Evolutionary conservation across 2,329 filamentous ascomycete genomes (phyloP), one percentile per base, ranked within the genome.

Genomic region (Coleophoma cylindrospora): DNA sequence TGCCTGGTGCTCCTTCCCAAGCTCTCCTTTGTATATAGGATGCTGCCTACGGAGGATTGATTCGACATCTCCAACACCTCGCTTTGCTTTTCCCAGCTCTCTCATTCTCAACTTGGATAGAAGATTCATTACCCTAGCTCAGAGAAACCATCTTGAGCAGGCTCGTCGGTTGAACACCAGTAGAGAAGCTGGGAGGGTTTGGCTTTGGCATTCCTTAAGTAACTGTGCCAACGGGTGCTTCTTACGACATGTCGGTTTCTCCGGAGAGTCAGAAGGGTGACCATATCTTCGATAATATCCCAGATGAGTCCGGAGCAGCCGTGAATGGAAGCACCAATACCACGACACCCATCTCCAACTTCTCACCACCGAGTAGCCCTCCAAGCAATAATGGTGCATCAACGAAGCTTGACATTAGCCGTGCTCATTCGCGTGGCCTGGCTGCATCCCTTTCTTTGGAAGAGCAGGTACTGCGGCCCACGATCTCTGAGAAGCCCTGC

Each of bases 361-460:
- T 61, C 14, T 62, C 57, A 22, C 57, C 57, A 47, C 60, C 61
- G 19, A 54, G 54, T 19, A 63, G 56, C 46, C 61, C 57, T 27
- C 27, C 45, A 17, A 53, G 40, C 19, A 61, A 59, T 38, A 55
- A 51, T 40, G 48, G 51, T 34, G 47, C 36, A 15, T 44, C 54
- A n/a, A 48, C 17, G n/a, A 50, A 54, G 33, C 22, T 48, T 3
- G 40, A 52, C 14, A 57, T 60, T 43, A 50, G 51, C 13, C 55
- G 57, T 50, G 49, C 53, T 13, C 57, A 55, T 49, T 50, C 61
- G 40, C 55, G 57, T 36, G 49, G 22, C 22, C 49, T 63, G 41
- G 63, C 63, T 41, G 57, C 59, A 13, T 56, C 63, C 3, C 51
- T 66, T 27, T 57, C 62, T 32, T 53, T 65, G 15, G 59, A 64